These are phyloP conservation scores for Kwoniella botswanensis DNA, from an alignment of 768 basidiomycete species.

Conservation along the genomic window DNA sequence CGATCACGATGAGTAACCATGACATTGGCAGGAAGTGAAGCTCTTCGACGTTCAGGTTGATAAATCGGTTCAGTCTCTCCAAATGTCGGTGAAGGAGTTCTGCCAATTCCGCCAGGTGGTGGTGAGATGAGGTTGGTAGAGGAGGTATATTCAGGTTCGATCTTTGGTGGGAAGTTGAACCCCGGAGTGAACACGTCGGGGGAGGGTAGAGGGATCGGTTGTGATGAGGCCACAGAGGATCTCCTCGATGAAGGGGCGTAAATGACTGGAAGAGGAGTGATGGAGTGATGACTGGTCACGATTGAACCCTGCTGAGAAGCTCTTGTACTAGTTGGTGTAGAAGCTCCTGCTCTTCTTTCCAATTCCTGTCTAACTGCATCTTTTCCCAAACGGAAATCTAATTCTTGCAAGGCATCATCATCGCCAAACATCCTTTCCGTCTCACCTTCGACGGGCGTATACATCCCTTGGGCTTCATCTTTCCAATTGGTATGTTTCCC, in stretches of 20 bases:
- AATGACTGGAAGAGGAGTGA: conserved; percentile 19
- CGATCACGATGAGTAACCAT: conserved; percentile 14
- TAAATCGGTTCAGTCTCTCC: neutral
- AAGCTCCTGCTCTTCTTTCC: conserved; percentile 24
- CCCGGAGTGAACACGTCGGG: conserved; percentile 44
- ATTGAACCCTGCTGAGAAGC: conserved; percentile 6
- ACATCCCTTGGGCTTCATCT: conserved; percentile 4
- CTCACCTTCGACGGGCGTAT: conserved; percentile 10
- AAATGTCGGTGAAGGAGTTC: conserved; percentile 6
- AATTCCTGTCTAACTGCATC: conserved; percentile 38
- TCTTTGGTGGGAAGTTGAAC: conserved; percentile 39
- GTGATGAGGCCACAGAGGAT: conserved; percentile 14
- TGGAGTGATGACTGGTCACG: neutral
- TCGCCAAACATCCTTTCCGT: conserved; percentile 30
- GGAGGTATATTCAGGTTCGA: conserved; percentile 16
- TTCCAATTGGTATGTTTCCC: neutral
- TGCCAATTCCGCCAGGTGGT: neutral
- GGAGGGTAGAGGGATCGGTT: conserved; percentile 1
- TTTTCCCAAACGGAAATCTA: conserved; percentile 46
- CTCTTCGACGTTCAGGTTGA: conserved; percentile 20
- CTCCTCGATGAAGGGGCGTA: conserved; percentile 22
- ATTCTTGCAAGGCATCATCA: conserved; percentile 40
- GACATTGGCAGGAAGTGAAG: conserved; percentile 19
- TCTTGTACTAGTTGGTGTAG: conserved; percentile 9
- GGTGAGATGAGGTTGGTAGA: conserved; percentile 5